Percentiles rank a stretch among this genome's conserved stretches.
phyloP scores from a whole-genome alignment of 495 filamentous ascomycete genomes.

The Penicillium samsonianum region DNA sequence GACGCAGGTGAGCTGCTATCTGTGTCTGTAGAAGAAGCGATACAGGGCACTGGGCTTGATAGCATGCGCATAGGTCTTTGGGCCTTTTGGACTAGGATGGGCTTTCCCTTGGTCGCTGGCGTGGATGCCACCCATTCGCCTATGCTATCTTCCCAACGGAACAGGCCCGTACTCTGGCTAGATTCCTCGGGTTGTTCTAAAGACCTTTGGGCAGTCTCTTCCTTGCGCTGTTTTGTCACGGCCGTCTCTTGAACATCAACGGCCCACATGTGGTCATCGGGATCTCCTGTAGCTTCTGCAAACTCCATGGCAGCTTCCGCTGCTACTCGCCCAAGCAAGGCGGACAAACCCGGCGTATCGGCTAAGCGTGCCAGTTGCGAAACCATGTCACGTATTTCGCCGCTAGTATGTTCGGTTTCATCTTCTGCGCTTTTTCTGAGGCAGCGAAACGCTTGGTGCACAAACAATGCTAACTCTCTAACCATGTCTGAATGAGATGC shows the following conservation, averaged over 20 bases:
- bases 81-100: constrained; percentile 5
- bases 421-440: constrained; percentile 30
- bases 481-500: constrained; percentile 35
- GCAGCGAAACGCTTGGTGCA: constrained; percentile 41
- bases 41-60: constrained; percentile 14
- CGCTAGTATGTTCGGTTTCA: constrained; percentile 25
- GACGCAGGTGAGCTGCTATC: constrained; percentile 30
- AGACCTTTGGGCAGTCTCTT: constrained; percentile 13
- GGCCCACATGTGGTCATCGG: constrained; percentile 53
- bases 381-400: constrained; percentile 35
- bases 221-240: constrained; percentile 22
- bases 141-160: constrained; percentile 58
- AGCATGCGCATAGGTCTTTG: constrained; percentile 14
- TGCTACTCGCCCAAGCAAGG: constrained; percentile 43
- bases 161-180: constrained; percentile 31
- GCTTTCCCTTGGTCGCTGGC: constrained; percentile 33
- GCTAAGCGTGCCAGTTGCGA: constrained; percentile 30
- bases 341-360: constrained; percentile 25
- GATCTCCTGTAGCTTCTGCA: constrained; percentile 47
- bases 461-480: constrained; percentile 41
- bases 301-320: constrained; percentile 50
- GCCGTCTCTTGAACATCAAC: constrained; percentile 45
- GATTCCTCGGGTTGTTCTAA: constrained; percentile 19
- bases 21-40: constrained; percentile 30
- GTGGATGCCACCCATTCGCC: constrained; percentile 56